Evolutionary conservation across 116 monocot species (phyloP).

Genomic region (Zostera marina): DNA sequence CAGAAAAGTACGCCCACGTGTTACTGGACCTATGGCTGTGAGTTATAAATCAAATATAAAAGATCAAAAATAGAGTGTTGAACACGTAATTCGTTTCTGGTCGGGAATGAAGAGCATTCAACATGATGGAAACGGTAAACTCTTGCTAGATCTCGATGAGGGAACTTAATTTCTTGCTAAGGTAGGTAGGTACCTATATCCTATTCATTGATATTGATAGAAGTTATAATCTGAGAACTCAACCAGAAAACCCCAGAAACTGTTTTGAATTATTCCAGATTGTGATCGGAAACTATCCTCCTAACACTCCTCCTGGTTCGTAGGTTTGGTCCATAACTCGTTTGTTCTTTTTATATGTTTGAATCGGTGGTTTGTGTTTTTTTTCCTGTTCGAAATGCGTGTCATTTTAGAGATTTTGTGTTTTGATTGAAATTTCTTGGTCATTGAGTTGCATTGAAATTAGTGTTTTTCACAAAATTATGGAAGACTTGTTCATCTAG

Average conservation of each 20-base stretch:
- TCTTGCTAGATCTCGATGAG: constrained; percentile 57
- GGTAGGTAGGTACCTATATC: too few relatives aligned
- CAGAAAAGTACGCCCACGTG: too few relatives aligned
- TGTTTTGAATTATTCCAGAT: constrained; percentile 17
- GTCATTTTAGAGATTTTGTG: not conserved
- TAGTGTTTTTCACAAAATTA: not conserved
- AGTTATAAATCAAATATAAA: too few relatives aligned
- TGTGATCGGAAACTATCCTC: constrained; percentile 60
- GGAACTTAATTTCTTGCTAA: constrained; percentile 39
- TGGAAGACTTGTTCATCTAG: not conserved
- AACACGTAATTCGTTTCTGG: constrained; percentile 41
- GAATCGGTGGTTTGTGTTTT: not conserved
- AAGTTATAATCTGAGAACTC: too few relatives aligned
- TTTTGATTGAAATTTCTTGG: not conserved
- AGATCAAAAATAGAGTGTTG: too few relatives aligned
- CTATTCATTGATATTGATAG: too few relatives aligned
- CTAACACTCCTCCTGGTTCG: constrained; percentile 52
- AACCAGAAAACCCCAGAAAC: not conserved
- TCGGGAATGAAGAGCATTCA: constrained; percentile 34
- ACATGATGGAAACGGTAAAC: constrained; percentile 20
- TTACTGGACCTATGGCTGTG: too few relatives aligned
- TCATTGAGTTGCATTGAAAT: not conserved
- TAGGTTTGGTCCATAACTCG: not conserved
- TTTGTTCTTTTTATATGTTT: not conserved
- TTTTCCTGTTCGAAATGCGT: not conserved